phyloP scores from a whole-genome alignment of 768 basidiomycete species.

The Paxillus involutus region DNA sequence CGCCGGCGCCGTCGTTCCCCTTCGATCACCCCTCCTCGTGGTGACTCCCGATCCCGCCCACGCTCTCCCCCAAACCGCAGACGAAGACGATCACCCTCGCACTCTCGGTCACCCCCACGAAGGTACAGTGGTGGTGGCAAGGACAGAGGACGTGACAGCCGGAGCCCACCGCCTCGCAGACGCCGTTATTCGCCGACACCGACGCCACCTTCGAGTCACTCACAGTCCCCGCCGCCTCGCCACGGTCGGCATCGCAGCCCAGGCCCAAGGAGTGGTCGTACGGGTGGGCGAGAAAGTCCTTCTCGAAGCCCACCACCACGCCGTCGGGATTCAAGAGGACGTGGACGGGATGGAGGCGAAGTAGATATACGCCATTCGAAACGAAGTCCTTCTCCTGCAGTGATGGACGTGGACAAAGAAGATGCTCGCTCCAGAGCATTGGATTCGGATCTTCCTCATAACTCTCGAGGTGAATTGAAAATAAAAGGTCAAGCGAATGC shows the following conservation, averaged over 20 bases:
- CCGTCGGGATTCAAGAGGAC: slow-evolving; percentile 31
- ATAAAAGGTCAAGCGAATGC: slow-evolving; percentile 72
- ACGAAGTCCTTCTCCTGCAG: slow-evolving; percentile 25
- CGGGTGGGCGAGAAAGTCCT: slow-evolving; percentile 24
- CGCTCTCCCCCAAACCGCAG: slow-evolving; percentile 41
- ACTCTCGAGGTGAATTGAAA: slow-evolving; percentile 53
- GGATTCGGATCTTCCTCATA: slow-evolving; percentile 31
- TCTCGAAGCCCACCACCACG: slow-evolving; percentile 37
- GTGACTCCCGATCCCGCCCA: slow-evolving; percentile 42
- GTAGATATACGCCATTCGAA: slow-evolving; percentile 20
- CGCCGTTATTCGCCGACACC: slow-evolving; percentile 48
- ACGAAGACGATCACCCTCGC: slow-evolving; percentile 34
- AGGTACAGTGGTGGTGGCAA: slow-evolving; percentile 11
- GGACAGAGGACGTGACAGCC: slow-evolving; percentile 28
- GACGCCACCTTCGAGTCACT: slow-evolving; percentile 49
- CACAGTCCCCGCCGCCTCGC: slow-evolving; percentile 31
- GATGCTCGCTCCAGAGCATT: slow-evolving; percentile 23
- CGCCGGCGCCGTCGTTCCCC: slow-evolving; percentile 33
- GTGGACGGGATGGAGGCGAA: slow-evolving; percentile 12
- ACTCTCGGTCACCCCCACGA: slow-evolving; percentile 31
- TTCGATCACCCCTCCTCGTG: slow-evolving; percentile 30
- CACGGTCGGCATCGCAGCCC: slow-evolving; percentile 47
- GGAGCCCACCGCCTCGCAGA: slow-evolving; percentile 35
- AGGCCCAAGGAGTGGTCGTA: slow-evolving; percentile 33
- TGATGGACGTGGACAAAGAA: slow-evolving; percentile 23